Base-by-base conservation (phyloP, 371 early-diverging fungal genomes). In the Mucor indicus region DNA sequence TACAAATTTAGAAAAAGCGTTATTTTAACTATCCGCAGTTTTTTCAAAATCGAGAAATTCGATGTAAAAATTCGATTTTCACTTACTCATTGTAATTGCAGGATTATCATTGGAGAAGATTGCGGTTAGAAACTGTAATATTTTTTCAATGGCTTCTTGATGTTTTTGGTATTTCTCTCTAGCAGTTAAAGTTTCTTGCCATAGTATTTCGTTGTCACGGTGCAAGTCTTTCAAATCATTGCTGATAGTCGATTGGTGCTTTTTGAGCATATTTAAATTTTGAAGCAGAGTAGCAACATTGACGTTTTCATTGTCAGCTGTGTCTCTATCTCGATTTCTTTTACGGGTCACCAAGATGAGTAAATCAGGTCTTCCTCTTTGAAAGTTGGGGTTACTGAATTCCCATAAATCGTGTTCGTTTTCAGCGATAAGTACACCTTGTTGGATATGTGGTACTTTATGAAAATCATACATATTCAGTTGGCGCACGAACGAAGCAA, bases 401-500 rank as follows among this genome's bases (percentile, higher is more conserved):
- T 83, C 83, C 79, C 82, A 82, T 17, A 77, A 67, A 49, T 72
- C 80, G 20, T 71, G 63, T 25, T 86, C 90, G 3, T 77, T 61
- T 29, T 81, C 82, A 3, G 75, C 74, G 35, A 79, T 74, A 10
- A 90, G 67, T 0, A 84, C 85, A 17, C 91, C 91, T 43, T 86
- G 85, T 52, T 86, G 83, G 20, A 90, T 60, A 55, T 87, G 85
- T 0, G 89, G 87, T 13, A 90, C 75, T 49, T 93, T 93, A 55
- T 86, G 81, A 38, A 85, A 88, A 33, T 89, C 94, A 55, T 91
- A 91, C 90, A 93, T 93, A 56, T 96, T 96, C 9, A 96, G 77
- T 64, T 96, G 97, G 5, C 96, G 80, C 6, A 96, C 95, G 83
- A 96, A 97, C 9, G 88, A 88, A 27, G 90, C 86, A 64, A 94